Evolutionary conservation across 2,329 filamentous ascomycete genomes (phyloP).

Genomic region (Fusarium luffae): DNA sequence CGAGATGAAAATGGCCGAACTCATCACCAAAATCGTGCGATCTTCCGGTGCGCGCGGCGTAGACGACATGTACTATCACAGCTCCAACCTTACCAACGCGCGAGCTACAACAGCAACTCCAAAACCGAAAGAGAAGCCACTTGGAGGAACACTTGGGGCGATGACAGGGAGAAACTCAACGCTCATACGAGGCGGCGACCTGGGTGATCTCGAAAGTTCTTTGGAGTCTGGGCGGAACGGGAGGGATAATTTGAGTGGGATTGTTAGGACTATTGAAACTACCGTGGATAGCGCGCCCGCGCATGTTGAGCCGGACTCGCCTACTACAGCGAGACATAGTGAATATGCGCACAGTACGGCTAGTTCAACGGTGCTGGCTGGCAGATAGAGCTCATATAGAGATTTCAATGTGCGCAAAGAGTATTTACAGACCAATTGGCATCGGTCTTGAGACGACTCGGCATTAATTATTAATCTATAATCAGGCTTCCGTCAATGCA

Average conservation of each 20-base stretch:
- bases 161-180: conserved; percentile 7
- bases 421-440: too few relatives aligned
- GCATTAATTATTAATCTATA: neutral
- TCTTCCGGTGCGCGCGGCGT: neutral
- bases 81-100: neutral
- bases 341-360: conserved; percentile 23
- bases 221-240: conserved; percentile 7
- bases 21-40: conserved; percentile 54
- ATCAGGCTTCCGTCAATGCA: neutral
- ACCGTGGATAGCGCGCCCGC: conserved; percentile 19
- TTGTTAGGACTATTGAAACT: conserved; percentile 39
- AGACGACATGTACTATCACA: conserved; percentile 21
- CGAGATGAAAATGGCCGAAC: conserved; percentile 62
- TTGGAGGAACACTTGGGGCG: neutral
- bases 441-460: too few relatives aligned
- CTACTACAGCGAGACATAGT: neutral
- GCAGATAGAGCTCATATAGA: too few relatives aligned
- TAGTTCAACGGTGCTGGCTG: conserved; percentile 16
- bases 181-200: conserved; percentile 10
- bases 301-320: neutral
- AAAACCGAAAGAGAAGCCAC: neutral
- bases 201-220: neutral
- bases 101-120: neutral
- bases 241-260: conserved; percentile 6
- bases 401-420: neutral